phyloP scores from a whole-genome alignment of 2,329 filamentous ascomycete species.

The Botrytis galanthina region DNA sequence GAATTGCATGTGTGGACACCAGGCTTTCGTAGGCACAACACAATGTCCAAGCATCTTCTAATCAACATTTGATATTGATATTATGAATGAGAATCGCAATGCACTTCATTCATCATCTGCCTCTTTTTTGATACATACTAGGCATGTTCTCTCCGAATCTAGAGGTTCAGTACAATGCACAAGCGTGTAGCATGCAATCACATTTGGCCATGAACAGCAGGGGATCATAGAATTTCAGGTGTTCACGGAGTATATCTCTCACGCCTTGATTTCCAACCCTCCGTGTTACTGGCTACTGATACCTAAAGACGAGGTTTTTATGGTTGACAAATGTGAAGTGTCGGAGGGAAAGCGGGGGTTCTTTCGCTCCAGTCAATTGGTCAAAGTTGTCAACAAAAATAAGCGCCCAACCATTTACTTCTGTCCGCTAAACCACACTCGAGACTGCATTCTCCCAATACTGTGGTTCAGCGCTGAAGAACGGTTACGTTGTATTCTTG shows the following conservation, averaged over 20 bases:
- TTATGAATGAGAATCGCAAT: neutral
- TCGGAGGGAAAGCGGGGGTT: neutral
- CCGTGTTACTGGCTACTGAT: neutral
- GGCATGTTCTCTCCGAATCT: neutral
- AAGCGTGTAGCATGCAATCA: neutral
- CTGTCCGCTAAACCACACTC: neutral
- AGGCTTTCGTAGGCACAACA: neutral
- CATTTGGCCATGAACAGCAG: neutral
- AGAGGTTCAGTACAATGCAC: neutral
- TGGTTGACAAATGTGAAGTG: neutral
- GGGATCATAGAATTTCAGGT: neutral
- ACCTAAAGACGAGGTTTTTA: neutral
- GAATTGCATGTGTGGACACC: neutral
- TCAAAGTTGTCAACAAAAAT: neutral
- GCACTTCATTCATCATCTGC: neutral
- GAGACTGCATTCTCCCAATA: neutral
- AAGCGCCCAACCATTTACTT: constrained; percentile 4
- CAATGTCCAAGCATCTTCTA: neutral
- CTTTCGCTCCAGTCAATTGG: neutral
- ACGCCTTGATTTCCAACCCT: neutral
- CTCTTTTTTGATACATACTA: neutral
- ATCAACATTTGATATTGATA: neutral
- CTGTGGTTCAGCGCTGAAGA: constrained; percentile 2
- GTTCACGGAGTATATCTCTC: neutral
- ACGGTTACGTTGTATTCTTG: neutral